Evolutionary conservation across 1,284 basidiomycete genomes (phyloP), one percentile per base, ranked within the genome.

Genomic region (Naganishia sp.): DNA sequence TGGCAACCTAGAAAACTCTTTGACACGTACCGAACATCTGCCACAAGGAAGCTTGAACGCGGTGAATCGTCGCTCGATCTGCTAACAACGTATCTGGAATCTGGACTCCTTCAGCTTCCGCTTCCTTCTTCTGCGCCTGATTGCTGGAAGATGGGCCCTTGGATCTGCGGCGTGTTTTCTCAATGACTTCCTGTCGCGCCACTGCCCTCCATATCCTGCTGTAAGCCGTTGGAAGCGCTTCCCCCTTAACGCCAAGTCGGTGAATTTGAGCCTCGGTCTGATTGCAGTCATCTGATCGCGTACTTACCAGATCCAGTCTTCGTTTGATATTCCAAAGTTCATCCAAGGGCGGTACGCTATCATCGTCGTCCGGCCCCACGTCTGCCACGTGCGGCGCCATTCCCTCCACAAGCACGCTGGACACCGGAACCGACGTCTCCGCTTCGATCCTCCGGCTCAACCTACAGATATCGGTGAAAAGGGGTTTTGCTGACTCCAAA

Each of bases 291-390:
- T 17, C 15, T 5, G 49, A 31, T 11, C 13, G 25, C 25, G 39
- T 25, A 65, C 73, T 50, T 66, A 74, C 76, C 39, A 79, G 56
- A 56, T 79, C 77, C 15, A 79, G 54, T 43, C 77, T 77, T 1
- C 75, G 71, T 45, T 73, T 74, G 64, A 77, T 68, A 2, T 69
- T 68, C 77, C 77, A 79, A 25, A 80, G 66, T 65, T 77, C 77
- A 67, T 78, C 78, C 60, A 72, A 70, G 10, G 79, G 73, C 6
- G 72, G 71, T 6, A 64, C 31, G 6, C 68, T 63, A 5, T 73
- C 69, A 45, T 56, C 51, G 18, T 39, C 13, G 7, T 68, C 64
- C 18, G 55, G 28, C 11, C 67, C 67, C 10, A 66, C 60, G 43
- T 68, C 67, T 1, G 58, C 42, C 10, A 43, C 41, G 39, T 68